These are phyloP conservation scores for Grigorovia transvaalensis DNA, from an alignment of 805 yeast species.

Conservation along the genomic window DNA sequence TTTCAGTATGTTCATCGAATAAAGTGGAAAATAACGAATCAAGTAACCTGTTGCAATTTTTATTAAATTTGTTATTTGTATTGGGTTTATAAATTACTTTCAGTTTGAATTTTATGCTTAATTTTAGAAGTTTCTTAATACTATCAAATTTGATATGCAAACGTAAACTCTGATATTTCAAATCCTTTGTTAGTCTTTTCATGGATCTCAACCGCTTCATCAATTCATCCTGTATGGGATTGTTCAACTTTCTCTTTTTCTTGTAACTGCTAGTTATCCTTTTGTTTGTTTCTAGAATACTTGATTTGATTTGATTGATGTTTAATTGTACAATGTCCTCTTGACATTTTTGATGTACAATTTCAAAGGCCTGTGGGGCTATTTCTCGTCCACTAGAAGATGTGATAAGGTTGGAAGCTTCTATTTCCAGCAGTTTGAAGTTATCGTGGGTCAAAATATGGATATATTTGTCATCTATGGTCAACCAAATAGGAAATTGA, in stretches of 20 bases:
- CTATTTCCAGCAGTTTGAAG: background rate
- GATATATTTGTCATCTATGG: background rate
- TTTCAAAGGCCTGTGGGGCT: background rate
- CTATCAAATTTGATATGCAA: background rate
- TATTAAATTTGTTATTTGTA: slow-evolving; percentile 17
- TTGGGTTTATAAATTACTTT: slow-evolving; percentile 4
- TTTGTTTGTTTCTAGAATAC: background rate
- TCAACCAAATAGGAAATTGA: background rate
- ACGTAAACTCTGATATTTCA: background rate
- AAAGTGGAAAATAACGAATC: slow-evolving; percentile 14
- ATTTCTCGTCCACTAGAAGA: background rate
- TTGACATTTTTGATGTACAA: background rate
- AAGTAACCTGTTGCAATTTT: slow-evolving; percentile 15
- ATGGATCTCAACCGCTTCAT: background rate
- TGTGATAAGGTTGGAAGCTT: background rate
- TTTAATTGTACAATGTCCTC: background rate
- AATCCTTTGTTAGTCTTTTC: slow-evolving; percentile 4
- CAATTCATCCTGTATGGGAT: background rate
- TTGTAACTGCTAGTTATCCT: background rate
- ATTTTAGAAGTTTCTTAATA: background rate
- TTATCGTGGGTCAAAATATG: background rate
- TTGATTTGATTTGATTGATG: background rate
- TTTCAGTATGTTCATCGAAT: background rate
- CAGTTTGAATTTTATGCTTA: slow-evolving; percentile 3
- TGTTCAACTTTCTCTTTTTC: background rate